phyloP scores from a whole-genome alignment of 768 basidiomycete species.

The Russula compacta region DNA sequence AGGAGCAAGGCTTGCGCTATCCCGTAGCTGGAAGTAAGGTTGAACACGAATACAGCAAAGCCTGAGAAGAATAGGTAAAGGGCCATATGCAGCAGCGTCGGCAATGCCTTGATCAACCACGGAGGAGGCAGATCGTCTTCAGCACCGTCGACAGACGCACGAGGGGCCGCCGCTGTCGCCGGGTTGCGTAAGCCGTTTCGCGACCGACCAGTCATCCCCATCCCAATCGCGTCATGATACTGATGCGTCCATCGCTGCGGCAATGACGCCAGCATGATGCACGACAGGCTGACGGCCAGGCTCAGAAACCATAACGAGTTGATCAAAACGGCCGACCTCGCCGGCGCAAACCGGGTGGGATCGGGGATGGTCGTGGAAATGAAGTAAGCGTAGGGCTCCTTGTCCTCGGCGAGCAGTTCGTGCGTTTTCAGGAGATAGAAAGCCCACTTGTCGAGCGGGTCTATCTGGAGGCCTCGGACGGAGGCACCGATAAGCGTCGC shows the following conservation, averaged over 20 bases:
- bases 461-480: not conserved
- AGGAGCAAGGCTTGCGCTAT: not conserved
- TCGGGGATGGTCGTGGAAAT: not conserved
- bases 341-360: not conserved
- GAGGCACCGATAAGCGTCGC: slow-evolving; percentile 8
- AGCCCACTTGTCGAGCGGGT: slow-evolving; percentile 6
- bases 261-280: slow-evolving; percentile 3
- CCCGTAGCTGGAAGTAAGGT: slow-evolving; percentile 16
- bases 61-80: slow-evolving; percentile 43
- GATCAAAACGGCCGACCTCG: not conserved
- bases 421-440: slow-evolving; percentile 6
- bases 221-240: not conserved
- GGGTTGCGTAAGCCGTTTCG: slow-evolving; percentile 24
- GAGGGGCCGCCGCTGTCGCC: slow-evolving; percentile 23
- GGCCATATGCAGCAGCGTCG: slow-evolving; percentile 40
- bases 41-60: slow-evolving; percentile 37
- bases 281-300: slow-evolving; percentile 4
- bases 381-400: not conserved
- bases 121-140: slow-evolving; percentile 32
- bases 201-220: too few relatives aligned
- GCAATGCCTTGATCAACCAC: slow-evolving; percentile 35
- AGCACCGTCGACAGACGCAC: slow-evolving; percentile 24
- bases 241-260: not conserved
- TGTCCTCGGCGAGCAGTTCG: not conserved
- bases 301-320: slow-evolving; percentile 13